Percentiles rank a stretch among this genome's conserved stretches.
These are phyloP conservation scores for Barnettozyma populi DNA, from an alignment of 805 yeast genomes.

Conservation along the genomic window DNA sequence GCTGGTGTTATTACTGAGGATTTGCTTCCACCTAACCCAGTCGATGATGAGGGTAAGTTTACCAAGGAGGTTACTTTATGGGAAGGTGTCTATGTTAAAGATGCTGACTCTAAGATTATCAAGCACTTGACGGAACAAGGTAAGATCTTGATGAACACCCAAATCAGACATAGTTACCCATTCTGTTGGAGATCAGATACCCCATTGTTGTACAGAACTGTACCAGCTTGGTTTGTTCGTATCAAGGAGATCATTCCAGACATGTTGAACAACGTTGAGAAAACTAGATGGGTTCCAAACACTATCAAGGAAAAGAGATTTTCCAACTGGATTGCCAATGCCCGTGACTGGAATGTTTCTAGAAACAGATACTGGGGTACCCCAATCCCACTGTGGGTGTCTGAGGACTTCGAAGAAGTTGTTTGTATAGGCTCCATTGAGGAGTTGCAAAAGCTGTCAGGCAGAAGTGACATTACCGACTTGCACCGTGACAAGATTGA, in stretches of 20 bases:
- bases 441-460: conserved; percentile 81
- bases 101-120: conserved; percentile 89
- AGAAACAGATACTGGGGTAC: conserved; percentile 99
- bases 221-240: conserved; percentile 98
- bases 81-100: conserved; percentile 85
- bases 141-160: conserved; percentile 66
- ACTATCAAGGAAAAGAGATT: conserved; percentile 91
- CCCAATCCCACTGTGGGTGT: conserved; percentile 96
- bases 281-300: conserved; percentile 92
- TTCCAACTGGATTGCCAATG: conserved; percentile 96
- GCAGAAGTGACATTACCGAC: conserved; percentile 76
- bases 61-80: conserved; percentile 69
- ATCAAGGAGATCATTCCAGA: conserved; percentile 82
- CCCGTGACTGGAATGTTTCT: conserved; percentile 98
- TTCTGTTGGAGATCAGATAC: conserved; percentile 99
- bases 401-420: conserved; percentile 87
- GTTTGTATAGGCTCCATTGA: conserved; percentile 90
- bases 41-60: conserved; percentile 88
- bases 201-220: conserved; percentile 91
- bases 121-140: conserved; percentile 77
- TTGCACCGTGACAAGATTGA: conserved; percentile 93
- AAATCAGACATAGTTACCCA: conserved; percentile 94
- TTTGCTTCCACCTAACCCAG: conserved; percentile 82
- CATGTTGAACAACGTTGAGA: conserved; percentile 79
- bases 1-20: conserved; percentile 71